phyloP scores from a whole-genome alignment of 1,284 basidiomycete genomes.

The Leucoagaricus sp. region DNA sequence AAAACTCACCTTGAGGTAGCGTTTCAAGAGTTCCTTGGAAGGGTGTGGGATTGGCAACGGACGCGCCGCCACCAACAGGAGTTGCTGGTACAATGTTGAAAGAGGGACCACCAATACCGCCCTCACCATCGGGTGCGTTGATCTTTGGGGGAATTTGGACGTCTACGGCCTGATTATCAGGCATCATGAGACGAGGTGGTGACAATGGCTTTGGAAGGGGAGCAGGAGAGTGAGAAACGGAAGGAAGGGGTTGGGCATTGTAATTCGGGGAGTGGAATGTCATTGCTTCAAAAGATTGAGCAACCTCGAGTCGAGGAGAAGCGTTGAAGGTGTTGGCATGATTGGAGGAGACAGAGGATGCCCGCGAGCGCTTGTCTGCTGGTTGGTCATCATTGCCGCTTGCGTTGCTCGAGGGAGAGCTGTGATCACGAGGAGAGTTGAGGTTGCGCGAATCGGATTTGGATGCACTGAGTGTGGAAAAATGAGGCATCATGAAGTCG shows the following conservation, averaged over 20 bases:
- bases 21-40: constrained; percentile 50
- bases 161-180: constrained; percentile 40
- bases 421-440: constrained; percentile 47
- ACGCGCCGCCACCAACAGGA: constrained; percentile 64
- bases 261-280: constrained; percentile 66
- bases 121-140: constrained; percentile 65
- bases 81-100: constrained; percentile 82
- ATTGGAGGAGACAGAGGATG: constrained; percentile 65
- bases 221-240: constrained; percentile 25
- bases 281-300: constrained; percentile 58
- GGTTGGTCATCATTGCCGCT: constrained; percentile 45
- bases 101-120: constrained; percentile 51
- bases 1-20: constrained; percentile 51
- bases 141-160: constrained; percentile 52
- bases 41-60: constrained; percentile 43
- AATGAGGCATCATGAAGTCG: constrained; percentile 47
- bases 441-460: constrained; percentile 27
- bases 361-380: constrained; percentile 49
- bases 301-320: constrained; percentile 57
- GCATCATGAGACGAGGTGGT: constrained; percentile 70
- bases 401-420: constrained; percentile 61
- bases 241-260: constrained; percentile 49
- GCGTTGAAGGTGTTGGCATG: constrained; percentile 24
- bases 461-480: constrained; percentile 21
- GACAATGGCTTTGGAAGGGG: constrained; percentile 55